A percentile compares a stretch with the other conserved stretches of the same genome.
These are phyloP conservation scores for Pharnaceum exiguum DNA, from an alignment of 148 eudicot species.

Conservation along the genomic window DNA sequence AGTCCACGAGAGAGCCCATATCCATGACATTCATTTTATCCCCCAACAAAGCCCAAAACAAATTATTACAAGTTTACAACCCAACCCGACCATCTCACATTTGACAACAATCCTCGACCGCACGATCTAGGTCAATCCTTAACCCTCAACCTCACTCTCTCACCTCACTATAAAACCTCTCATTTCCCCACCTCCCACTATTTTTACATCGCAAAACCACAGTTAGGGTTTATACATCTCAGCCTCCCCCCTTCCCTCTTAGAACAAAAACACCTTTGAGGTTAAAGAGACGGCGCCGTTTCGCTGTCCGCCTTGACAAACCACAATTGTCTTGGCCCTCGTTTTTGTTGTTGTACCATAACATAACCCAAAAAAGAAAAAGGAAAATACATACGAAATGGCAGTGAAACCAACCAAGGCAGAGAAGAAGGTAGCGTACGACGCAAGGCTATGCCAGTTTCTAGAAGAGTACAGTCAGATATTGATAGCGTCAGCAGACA, in stretches of 20 bases:
- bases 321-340: slow-evolving; percentile 38
- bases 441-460: slow-evolving; percentile 43
- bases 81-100: neutral
- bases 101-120: neutral
- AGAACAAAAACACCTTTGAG: slow-evolving; percentile 12
- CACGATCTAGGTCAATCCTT: slow-evolving; percentile 8
- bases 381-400: slow-evolving; percentile 19
- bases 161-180: slow-evolving; percentile 1
- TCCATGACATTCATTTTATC: neutral
- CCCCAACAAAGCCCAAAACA: neutral
- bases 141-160: no score
- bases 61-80: neutral
- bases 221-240: slow-evolving; percentile 4
- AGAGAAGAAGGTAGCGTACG: slow-evolving; percentile 56
- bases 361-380: neutral
- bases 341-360: slow-evolving; percentile 14
- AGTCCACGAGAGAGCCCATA: neutral
- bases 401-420: slow-evolving; percentile 46
- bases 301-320: slow-evolving; percentile 43
- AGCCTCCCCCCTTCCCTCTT: neutral
- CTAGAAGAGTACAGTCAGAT: slow-evolving; percentile 54
- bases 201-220: neutral
- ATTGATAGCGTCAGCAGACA: slow-evolving; percentile 50
- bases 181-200: neutral
- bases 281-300: slow-evolving; percentile 32